Conservation (phyloP, 2,329 filamentous ascomycete genomes). For the Fulvia fulva region DNA sequence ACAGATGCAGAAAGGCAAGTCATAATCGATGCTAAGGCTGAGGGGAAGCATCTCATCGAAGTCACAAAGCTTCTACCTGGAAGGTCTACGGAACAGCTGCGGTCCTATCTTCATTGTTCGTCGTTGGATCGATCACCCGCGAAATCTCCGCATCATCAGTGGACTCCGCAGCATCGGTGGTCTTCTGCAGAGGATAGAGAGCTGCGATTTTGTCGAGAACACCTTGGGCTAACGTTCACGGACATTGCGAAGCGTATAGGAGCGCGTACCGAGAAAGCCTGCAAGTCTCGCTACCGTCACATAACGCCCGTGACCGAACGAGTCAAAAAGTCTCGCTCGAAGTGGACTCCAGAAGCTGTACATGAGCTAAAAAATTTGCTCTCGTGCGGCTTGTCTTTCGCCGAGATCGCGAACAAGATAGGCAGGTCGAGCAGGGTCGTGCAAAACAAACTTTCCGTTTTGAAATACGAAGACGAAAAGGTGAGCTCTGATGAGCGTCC, state of each 20-base stretch:
- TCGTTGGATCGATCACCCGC: too few relatives aligned
- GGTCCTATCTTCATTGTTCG: too few relatives aligned
- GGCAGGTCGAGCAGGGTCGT: background rate
- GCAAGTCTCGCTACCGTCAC: background rate
- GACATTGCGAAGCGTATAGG: background rate
- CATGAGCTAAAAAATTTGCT: background rate
- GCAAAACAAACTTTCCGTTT: background rate
- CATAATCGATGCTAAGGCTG: too few relatives aligned
- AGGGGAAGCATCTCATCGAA: too few relatives aligned
- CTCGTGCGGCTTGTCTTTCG: background rate
- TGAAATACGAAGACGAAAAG: background rate
- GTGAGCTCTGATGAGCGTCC: background rate
- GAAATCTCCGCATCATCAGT: too few relatives aligned
- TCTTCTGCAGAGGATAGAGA: background rate
- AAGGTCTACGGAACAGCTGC: too few relatives aligned
- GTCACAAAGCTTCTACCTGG: too few relatives aligned
- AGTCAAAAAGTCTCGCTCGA: background rate
- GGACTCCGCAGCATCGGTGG: background rate
- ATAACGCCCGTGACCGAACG: background rate
- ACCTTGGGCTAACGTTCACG: background rate
- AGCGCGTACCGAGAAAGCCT: background rate
- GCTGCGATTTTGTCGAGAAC: background rate
- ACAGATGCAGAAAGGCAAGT: too few relatives aligned
- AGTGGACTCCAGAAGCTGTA: background rate
- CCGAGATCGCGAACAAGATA: background rate